Percentiles rank a stretch among this genome's conserved stretches.
Conservation (phyloP, 1,139 yeast species). For the Ogataea hybrid region DNA sequence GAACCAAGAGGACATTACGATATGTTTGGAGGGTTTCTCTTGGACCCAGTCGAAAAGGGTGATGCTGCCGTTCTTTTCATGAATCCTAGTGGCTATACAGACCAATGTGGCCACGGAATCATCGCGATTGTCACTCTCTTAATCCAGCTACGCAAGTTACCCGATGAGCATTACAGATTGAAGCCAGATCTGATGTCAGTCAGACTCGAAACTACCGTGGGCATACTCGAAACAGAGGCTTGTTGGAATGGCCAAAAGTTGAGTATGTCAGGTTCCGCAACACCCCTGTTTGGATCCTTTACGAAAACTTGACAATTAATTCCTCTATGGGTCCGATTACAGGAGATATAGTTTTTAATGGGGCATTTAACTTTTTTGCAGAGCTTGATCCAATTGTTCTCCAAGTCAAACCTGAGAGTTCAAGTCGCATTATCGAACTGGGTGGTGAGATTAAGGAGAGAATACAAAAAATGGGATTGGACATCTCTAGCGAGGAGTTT, state of each 20-base stretch:
- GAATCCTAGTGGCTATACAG: constrained; percentile 29
- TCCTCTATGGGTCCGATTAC: constrained; percentile 21
- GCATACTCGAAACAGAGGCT: constrained; percentile 21
- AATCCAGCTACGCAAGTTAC: constrained; percentile 22
- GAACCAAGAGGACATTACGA: constrained; percentile 32
- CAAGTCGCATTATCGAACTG: constrained; percentile 17
- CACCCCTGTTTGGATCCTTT: constrained; percentile 26
- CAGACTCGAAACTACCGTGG: constrained; percentile 25
- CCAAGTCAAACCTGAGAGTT: constrained; percentile 19
- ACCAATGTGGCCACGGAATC: constrained; percentile 31
- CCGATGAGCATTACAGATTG: constrained; percentile 16
- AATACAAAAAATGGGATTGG: constrained; percentile 11
- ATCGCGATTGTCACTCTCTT: constrained; percentile 25
- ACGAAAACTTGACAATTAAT: constrained; percentile 18
- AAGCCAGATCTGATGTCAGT: constrained; percentile 23
- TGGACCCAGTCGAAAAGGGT: constrained; percentile 20
- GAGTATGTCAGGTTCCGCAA: constrained; percentile 26
- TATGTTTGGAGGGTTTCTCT: constrained; percentile 29
- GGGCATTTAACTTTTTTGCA: constrained; percentile 28
- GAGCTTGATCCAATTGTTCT: constrained; percentile 15
- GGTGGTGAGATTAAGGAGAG: constrained; percentile 23
- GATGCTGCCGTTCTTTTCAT: constrained; percentile 27
- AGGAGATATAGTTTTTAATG: constrained; percentile 31
- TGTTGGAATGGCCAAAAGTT: constrained; percentile 26
- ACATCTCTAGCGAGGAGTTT: constrained; percentile 24